Evolutionary conservation across 768 basidiomycete genomes (phyloP).

Genomic region (Xerocomus potaroensis): DNA sequence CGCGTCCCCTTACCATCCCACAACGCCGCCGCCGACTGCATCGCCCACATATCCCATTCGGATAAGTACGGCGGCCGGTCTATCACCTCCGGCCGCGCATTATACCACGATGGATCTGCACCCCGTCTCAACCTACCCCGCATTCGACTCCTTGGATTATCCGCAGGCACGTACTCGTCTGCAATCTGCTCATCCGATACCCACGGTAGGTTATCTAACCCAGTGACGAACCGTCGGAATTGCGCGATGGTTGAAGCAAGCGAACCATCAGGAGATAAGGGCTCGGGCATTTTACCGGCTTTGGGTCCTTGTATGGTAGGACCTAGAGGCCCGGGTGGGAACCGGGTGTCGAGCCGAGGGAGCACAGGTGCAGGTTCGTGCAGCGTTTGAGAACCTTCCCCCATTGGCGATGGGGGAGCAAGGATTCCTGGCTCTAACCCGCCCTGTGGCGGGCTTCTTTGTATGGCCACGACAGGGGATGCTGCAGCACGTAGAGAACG

Average conservation of each 20-base stretch:
- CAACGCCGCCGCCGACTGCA: constrained; percentile 17
- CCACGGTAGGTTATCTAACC: constrained; percentile 44
- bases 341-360: background rate
- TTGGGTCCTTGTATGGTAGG: background rate
- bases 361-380: constrained; percentile 6
- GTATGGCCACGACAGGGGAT: background rate
- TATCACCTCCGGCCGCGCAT: constrained; percentile 7
- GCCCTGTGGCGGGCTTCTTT: background rate
- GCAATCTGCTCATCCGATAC: constrained; percentile 38
- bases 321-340: background rate
- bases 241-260: constrained; percentile 31
- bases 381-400: constrained; percentile 17
- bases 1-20: constrained; percentile 1
- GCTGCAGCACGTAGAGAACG: constrained; percentile 2
- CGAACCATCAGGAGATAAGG: constrained; percentile 3
- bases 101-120: constrained; percentile 30
- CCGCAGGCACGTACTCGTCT: constrained; percentile 40
- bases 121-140: constrained; percentile 10
- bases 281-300: background rate
- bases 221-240: constrained; percentile 32
- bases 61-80: constrained; percentile 9
- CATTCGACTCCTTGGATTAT: constrained; percentile 16
- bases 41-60: constrained; percentile 25
- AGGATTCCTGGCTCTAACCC: background rate
- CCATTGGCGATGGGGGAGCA: background rate